Evolutionary conservation across 768 basidiomycete genomes (phyloP).

Genomic region (Sarcodon aspratus): DNA sequence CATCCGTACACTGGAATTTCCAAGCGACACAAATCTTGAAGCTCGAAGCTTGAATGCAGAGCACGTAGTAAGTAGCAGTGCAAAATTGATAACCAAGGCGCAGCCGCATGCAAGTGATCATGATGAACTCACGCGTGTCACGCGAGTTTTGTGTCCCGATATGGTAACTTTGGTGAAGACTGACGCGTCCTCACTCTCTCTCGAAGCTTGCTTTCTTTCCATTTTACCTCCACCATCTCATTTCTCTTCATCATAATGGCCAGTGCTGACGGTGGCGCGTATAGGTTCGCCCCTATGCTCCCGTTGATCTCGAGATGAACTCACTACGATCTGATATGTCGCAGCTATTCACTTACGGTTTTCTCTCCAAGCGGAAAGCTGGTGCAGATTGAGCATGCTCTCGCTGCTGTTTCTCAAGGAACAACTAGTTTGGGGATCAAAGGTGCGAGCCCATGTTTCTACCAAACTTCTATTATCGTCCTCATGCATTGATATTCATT

Average conservation of each 20-base stretch:
- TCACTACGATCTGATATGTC: not conserved
- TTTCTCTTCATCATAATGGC: slow-evolving; percentile 39
- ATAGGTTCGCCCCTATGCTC: slow-evolving; percentile 12
- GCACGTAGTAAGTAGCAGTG: no score
- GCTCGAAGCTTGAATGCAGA: no score
- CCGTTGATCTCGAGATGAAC: not conserved
- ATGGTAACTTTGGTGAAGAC: not conserved
- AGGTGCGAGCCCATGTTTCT: slow-evolving; percentile 37
- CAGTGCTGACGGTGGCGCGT: slow-evolving; percentile 45
- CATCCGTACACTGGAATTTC: no score
- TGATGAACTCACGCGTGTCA: slow-evolving; percentile 7
- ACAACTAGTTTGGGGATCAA: slow-evolving; percentile 98
- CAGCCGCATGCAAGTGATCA: no score
- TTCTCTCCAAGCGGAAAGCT: slow-evolving; percentile 99
- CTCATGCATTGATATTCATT: slow-evolving; percentile 1
- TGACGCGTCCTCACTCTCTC: no score
- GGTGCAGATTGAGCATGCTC: slow-evolving; percentile 98
- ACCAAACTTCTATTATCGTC: slow-evolving; percentile 5
- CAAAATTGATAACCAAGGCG: no score
- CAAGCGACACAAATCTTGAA: no score
- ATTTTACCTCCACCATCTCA: not conserved
- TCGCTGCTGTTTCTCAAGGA: slow-evolving; percentile 91
- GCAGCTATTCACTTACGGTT: slow-evolving; percentile 95
- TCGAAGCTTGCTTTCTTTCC: not conserved
- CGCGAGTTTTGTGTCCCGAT: slow-evolving; percentile 4